Evolutionary conservation across 148 eudicot genomes (phyloP).

Genomic region (Rhododendron simsii): DNA sequence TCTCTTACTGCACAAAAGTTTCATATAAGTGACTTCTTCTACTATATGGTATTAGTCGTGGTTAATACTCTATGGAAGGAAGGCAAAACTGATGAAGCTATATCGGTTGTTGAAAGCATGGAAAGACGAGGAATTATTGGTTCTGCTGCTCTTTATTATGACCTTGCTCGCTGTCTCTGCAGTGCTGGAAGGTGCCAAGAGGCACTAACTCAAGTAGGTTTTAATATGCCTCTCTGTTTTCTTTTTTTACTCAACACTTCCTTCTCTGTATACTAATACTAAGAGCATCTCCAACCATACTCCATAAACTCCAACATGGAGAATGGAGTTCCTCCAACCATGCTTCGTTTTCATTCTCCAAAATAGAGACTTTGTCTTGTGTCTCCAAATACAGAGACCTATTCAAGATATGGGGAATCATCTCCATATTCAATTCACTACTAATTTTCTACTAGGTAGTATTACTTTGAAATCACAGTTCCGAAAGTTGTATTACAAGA

Average conservation of each 20-base stretch:
- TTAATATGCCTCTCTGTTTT: not conserved
- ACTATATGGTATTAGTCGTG: conserved; percentile 44
- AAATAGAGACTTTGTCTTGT: not conserved
- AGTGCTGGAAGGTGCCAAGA: conserved; percentile 89
- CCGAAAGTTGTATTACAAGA: not conserved
- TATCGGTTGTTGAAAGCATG: conserved; percentile 68
- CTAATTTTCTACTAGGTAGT: not conserved
- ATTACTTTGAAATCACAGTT: not conserved
- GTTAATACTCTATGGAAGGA: conserved; percentile 80
- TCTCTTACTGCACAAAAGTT: not conserved
- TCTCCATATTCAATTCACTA: not conserved
- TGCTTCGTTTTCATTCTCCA: not conserved
- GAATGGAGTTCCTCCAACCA: not conserved
- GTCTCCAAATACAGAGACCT: not conserved
- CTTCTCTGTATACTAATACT: not conserved
- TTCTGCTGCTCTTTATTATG: conserved; percentile 82
- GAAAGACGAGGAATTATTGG: conserved; percentile 82
- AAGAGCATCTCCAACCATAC: not conserved
- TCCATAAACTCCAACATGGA: not conserved
- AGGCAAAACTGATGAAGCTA: conserved; percentile 81
- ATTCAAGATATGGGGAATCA: not conserved
- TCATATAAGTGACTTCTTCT: conserved; percentile 2
- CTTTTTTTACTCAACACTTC: conserved; percentile 1
- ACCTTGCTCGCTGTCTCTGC: conserved; percentile 95
- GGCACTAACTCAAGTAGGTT: conserved; percentile 69